Percentiles rank a stretch among this genome's conserved stretches.
Evolutionary conservation across 192 early-diverging fungal species (phyloP).

Genomic region (Radiomyces spectabilis): DNA sequence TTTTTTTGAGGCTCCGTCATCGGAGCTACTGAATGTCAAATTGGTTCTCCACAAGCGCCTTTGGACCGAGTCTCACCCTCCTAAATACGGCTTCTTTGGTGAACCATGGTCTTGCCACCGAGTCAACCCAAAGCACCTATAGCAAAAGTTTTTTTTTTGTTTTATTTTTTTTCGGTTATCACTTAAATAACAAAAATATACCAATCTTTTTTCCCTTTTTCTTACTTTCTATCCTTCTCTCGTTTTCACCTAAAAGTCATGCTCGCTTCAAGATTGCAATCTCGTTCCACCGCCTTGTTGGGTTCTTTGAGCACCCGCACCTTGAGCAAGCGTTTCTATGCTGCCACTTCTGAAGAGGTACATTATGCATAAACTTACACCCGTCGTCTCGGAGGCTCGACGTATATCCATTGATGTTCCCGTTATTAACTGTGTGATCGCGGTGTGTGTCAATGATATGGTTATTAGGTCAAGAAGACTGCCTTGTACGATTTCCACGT

Average conservation of each 20-base stretch:
- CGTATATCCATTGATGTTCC: not conserved
- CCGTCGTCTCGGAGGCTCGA: not conserved
- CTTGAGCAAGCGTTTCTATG: constrained; percentile 4
- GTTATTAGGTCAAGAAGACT: constrained; percentile 61
- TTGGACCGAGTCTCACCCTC: too few species aligned
- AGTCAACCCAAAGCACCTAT: constrained; percentile 25
- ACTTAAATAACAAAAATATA: constrained; percentile 10
- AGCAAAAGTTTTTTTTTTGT: constrained; percentile 18
- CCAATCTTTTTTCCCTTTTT: constrained; percentile 1
- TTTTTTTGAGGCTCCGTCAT: too few species aligned
- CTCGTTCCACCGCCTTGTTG: not conserved
- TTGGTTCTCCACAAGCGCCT: too few species aligned
- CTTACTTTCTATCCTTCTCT: not conserved
- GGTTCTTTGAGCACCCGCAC: not conserved
- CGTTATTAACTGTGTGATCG: constrained; percentile 16
- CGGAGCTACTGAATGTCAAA: too few species aligned
- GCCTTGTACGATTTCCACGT: constrained; percentile 91
- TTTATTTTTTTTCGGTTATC: constrained; percentile 10
- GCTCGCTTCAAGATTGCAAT: not conserved
- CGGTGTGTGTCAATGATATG: too few species aligned
- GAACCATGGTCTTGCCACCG: constrained; percentile 37
- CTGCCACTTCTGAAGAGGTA: constrained; percentile 6
- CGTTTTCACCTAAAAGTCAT: not conserved
- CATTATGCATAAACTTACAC: constrained; percentile 4
- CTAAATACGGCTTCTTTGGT: too few species aligned